phyloP scores from a whole-genome alignment of 371 early-diverging fungal genomes.

The Sporodiniella umbellata region DNA sequence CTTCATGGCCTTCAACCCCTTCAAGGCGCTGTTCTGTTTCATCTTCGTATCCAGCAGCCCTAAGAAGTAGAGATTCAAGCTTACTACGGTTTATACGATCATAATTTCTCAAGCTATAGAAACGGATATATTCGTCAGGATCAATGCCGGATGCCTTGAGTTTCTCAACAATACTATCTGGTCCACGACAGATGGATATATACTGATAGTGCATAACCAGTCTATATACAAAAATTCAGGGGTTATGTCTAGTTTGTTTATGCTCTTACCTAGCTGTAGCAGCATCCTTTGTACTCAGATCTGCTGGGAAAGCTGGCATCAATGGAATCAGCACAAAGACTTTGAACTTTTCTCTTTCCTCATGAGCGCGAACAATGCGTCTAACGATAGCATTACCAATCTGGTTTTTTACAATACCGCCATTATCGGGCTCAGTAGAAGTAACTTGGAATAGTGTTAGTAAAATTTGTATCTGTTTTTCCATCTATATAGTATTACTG shows the following conservation, averaged over 20 bases:
- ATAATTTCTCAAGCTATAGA: conserved; percentile 70
- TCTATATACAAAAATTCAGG: conserved; percentile 9
- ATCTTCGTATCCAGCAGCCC: conserved; percentile 31
- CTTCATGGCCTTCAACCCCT: conserved; percentile 12
- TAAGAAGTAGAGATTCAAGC: conserved; percentile 31
- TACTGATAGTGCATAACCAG: conserved; percentile 78
- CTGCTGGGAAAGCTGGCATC: conserved; percentile 91
- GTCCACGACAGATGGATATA: conserved; percentile 70
- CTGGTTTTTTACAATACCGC: conserved; percentile 63
- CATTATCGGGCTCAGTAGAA: conserved; percentile 51
- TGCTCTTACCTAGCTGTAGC: conserved; percentile 61
- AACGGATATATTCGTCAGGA: conserved; percentile 64
- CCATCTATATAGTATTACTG: conserved; percentile 42
- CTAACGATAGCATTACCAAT: conserved; percentile 79
- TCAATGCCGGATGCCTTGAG: conserved; percentile 57
- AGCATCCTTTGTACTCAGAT: conserved; percentile 73
- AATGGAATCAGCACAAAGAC: conserved; percentile 90
- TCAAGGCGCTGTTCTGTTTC: conserved; percentile 18
- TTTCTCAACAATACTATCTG: conserved; percentile 54
- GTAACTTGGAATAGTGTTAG: conserved; percentile 59
- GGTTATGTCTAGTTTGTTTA: background rate
- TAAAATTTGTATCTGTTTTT: background rate
- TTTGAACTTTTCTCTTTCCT: conserved; percentile 69
- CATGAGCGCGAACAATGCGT: conserved; percentile 77
- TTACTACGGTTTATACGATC: conserved; percentile 52